phyloP scores from a whole-genome alignment of 345 rosid genomes.

The Lepidium aucheri region DNA sequence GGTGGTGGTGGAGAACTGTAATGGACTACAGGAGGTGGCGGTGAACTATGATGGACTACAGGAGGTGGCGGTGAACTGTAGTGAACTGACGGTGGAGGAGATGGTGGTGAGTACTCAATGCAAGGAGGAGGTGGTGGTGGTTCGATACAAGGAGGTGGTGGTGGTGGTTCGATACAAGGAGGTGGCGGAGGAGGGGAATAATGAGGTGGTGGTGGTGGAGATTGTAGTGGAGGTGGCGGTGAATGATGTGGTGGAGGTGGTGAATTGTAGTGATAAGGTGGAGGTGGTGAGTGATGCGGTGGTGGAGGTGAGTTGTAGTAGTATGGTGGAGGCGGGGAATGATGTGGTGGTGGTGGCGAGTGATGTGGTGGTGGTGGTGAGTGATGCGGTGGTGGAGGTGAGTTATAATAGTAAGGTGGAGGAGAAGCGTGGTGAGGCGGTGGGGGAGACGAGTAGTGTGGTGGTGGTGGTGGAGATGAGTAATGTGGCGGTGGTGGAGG shows the following conservation, averaged over 20 bases:
- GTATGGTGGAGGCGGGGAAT: constrained; percentile 26
- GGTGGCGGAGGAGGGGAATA: constrained; percentile 44
- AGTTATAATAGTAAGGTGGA: background rate
- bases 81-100: constrained; percentile 38
- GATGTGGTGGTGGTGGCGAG: constrained; percentile 19
- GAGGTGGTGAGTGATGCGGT: constrained; percentile 39
- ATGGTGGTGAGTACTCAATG: constrained; percentile 43
- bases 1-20: constrained; percentile 35
- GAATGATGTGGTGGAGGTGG: constrained; percentile 42
- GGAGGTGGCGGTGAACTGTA: constrained; percentile 34
- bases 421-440: constrained; percentile 20
- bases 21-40: constrained; percentile 31
- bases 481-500: background rate
- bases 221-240: constrained; percentile 28
- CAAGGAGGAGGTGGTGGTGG: constrained; percentile 60
- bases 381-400: constrained; percentile 23
- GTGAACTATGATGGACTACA: constrained; percentile 14
- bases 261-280: constrained; percentile 29
- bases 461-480: background rate
- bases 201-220: constrained; percentile 47
- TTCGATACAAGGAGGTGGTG: constrained; percentile 44
- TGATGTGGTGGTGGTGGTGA: too few relatives aligned
- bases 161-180: constrained; percentile 56
- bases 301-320: constrained; percentile 21
- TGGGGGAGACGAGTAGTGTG: constrained; percentile 6